Base-by-base conservation (phyloP, 805 yeast genomes). In the Lachancea nothofagi region DNA sequence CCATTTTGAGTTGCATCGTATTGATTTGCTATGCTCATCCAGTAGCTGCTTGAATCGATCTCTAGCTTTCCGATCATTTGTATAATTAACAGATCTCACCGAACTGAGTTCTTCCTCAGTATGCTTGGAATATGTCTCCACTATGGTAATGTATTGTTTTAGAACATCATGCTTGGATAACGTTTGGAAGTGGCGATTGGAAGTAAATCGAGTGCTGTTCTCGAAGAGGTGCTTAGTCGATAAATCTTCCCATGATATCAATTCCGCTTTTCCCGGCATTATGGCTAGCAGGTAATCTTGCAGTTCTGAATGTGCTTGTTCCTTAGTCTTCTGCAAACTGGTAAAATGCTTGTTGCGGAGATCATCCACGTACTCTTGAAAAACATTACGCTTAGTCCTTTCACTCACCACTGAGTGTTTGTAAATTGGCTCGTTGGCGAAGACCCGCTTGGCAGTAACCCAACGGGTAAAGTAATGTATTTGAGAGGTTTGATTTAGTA, bases 401-500 rank as follows among this genome's bases (percentile, higher is more conserved):
- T 79, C 86, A 17, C 78, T 71, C 7, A 78, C 67, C 14, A 77
- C 69, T 1, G 85, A 67, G 54, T 76, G 78, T 41, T 69, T 71
- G 54, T 77, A 81, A 5, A 81, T 72, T 0, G 87, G 79, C 51
- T 84, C 93, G 41, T 80, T 78, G 4, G 65, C 57, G 4, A 83
- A 72, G 40, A 72, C 39, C n/a, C 63, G 63, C 42, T 71, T 75
- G 0, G 75, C 66, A 0, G 80, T 72, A 23, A 56, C 50, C 95
- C 95, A 86, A 29, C 83, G 62, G 0, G 90, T 75, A 40, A 69
- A 72, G 46, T 74, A 70, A 14, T 66, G 65, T 20, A 84, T 62
- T n/a, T 69, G 63, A 0, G 65, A 61, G 36, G 70, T 64, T 5
- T 56, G 56, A 17, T 64, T 54, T 30, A 83, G 55, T 36, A 80